These are phyloP conservation scores for Scheffersomyces cryptocercus DNA, from an alignment of 1,139 yeast genomes.

Conservation along the genomic window DNA sequence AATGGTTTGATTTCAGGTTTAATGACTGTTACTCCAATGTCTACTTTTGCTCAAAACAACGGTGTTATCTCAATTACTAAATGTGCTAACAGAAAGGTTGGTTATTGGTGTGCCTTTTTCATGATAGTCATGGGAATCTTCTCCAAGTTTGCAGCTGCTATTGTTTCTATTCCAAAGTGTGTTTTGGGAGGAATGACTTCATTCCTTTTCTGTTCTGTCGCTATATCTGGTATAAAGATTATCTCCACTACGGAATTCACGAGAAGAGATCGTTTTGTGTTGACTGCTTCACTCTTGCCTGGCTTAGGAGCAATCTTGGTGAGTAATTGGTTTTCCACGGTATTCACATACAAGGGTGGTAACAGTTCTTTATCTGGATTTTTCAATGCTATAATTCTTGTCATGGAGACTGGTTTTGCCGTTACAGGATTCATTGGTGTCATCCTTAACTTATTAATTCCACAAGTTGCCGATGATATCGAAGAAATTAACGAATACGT, in stretches of 20 bases:
- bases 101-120: slow-evolving; percentile 87
- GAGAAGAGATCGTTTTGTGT: slow-evolving; percentile 82
- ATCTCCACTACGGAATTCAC: slow-evolving; percentile 76
- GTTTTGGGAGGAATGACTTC: slow-evolving; percentile 94
- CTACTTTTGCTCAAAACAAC: slow-evolving; percentile 90
- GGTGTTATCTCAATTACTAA: slow-evolving; percentile 91
- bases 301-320: slow-evolving; percentile 81
- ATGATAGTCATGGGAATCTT: slow-evolving; percentile 82
- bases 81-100: slow-evolving; percentile 84
- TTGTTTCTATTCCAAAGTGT: slow-evolving; percentile 80
- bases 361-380: slow-evolving; percentile 70
- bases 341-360: slow-evolving; percentile 74
- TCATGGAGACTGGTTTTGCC: slow-evolving; percentile 88
- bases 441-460: slow-evolving; percentile 66
- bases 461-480: slow-evolving; percentile 67
- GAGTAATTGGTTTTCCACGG: slow-evolving; percentile 70
- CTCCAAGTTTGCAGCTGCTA: slow-evolving; percentile 86
- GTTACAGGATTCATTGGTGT: slow-evolving; percentile 78
- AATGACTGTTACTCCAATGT: slow-evolving; percentile 77
- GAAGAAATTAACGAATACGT: slow-evolving; percentile 52
- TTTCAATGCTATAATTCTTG: slow-evolving; percentile 74
- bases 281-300: slow-evolving; percentile 72
- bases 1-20: slow-evolving; percentile 75
- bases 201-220: slow-evolving; percentile 83
- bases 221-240: slow-evolving; percentile 84